A percentile compares a stretch with the other conserved stretches of the same genome.
phyloP scores from a whole-genome alignment of 768 basidiomycete genomes.

The Polyporus arcularius region DNA sequence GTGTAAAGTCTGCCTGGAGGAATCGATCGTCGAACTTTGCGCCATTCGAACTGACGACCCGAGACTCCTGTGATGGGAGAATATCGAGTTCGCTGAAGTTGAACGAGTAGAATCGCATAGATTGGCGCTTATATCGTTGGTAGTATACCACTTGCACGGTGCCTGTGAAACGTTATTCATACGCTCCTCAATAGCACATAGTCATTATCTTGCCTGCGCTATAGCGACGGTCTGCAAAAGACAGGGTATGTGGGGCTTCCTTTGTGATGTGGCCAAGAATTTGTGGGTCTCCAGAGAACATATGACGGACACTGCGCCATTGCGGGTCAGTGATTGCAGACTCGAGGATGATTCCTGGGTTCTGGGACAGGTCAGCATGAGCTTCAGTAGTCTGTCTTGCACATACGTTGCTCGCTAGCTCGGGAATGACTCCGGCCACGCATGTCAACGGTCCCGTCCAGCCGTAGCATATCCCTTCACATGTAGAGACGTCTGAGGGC shows the following conservation, averaged over 20 bases:
- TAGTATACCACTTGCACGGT: conserved; percentile 34
- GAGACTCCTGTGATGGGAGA: conserved; percentile 22
- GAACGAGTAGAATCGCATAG: conserved; percentile 67
- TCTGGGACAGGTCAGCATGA: background rate
- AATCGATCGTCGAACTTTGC: background rate
- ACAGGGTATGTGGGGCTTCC: conserved; percentile 13
- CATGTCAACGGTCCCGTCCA: conserved; percentile 53
- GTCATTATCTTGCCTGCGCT: background rate
- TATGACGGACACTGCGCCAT: conserved; percentile 7
- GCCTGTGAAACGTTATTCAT: background rate
- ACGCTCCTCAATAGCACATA: background rate
- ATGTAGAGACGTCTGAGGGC: conserved; percentile 47
- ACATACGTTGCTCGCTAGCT: background rate
- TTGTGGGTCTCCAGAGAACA: conserved; percentile 6
- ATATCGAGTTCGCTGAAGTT: conserved; percentile 33
- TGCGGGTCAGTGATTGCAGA: background rate
- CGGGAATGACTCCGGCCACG: conserved; percentile 51
- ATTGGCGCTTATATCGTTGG: conserved; percentile 49
- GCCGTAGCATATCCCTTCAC: conserved; percentile 56
- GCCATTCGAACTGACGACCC: background rate
- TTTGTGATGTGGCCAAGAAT: background rate
- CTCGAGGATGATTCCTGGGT: background rate
- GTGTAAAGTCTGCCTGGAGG: conserved; percentile 1
- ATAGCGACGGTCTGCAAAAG: background rate
- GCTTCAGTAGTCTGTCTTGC: background rate